These are phyloP conservation scores for Emmonsiellopsis sp. DNA, from an alignment of 2,329 filamentous ascomycete species.

Conservation along the genomic window DNA sequence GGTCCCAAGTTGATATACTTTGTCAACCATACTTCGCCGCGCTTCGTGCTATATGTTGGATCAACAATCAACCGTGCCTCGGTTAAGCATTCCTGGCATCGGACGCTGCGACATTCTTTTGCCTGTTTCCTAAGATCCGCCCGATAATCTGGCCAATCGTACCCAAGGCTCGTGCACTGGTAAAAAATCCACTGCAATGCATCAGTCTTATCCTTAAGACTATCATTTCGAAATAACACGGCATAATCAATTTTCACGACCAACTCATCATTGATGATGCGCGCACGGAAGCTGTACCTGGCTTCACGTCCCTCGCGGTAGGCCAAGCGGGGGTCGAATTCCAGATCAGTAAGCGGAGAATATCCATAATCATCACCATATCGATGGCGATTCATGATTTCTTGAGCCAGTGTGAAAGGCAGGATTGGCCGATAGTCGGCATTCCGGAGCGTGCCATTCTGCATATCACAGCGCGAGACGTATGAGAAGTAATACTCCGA, in stretches of 20 bases:
- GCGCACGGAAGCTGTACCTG: background rate
- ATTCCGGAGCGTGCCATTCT: background rate
- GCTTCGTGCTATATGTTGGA: background rate
- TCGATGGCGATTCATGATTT: slow-evolving; percentile 3
- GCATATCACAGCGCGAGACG: background rate
- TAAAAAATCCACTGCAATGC: background rate
- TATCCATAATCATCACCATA: slow-evolving; percentile 1
- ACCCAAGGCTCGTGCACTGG: background rate
- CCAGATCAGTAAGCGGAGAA: background rate
- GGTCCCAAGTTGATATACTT: background rate
- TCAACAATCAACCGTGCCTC: background rate
- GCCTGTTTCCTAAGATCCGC: background rate
- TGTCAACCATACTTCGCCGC: background rate
- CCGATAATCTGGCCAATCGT: background rate
- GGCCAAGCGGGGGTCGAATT: background rate
- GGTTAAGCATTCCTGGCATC: background rate
- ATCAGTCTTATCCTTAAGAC: background rate
- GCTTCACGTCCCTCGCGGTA: background rate
- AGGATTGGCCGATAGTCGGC: background rate
- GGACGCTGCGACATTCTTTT: background rate
- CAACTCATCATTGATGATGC: slow-evolving; percentile 1
- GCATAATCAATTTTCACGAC: slow-evolving; percentile 1
- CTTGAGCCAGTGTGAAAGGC: background rate
- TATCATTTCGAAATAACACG: background rate
- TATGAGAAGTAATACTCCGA: background rate